phyloP scores from a whole-genome alignment of 257 asterid genomes.

The Petrea volubilis region DNA sequence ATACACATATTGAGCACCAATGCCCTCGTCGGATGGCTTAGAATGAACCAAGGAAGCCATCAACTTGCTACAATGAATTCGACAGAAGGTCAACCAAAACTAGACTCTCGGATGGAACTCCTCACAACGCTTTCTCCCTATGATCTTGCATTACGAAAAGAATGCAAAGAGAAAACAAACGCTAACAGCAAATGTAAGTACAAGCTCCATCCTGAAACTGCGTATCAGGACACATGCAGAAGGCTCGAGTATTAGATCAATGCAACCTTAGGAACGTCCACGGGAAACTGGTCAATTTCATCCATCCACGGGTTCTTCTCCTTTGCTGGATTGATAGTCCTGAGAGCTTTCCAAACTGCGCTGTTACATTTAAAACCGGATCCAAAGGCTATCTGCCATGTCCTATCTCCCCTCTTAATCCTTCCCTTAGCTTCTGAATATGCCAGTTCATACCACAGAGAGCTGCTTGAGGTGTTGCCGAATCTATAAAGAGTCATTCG shows the following conservation, averaged over 20 bases:
- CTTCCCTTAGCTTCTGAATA: constrained; percentile 78
- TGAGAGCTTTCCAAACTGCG: constrained; percentile 84
- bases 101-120: constrained; percentile 12
- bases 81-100: constrained; percentile 17
- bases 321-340: constrained; percentile 48
- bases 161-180: constrained; percentile 2
- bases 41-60: constrained; percentile 19
- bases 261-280: constrained; percentile 46
- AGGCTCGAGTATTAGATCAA: constrained; percentile 7
- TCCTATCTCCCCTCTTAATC: constrained; percentile 76
- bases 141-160: constrained; percentile 4
- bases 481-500: constrained; percentile 76
- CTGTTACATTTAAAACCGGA: constrained; percentile 88
- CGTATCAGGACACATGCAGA: neutral
- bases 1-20: constrained; percentile 5
- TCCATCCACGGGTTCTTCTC: constrained; percentile 49
- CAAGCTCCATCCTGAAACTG: neutral
- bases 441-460: constrained; percentile 78
- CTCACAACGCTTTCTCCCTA: neutral
- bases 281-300: constrained; percentile 41
- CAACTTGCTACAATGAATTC: constrained; percentile 14
- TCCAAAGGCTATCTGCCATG: constrained; percentile 90
- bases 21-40: constrained; percentile 6
- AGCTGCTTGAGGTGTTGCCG: constrained; percentile 87
- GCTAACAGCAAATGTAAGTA: neutral